Percentiles rank a stretch among this genome's conserved stretches.
phyloP scores from a whole-genome alignment of 768 basidiomycete species.

The Xanthoconium stramineum region DNA sequence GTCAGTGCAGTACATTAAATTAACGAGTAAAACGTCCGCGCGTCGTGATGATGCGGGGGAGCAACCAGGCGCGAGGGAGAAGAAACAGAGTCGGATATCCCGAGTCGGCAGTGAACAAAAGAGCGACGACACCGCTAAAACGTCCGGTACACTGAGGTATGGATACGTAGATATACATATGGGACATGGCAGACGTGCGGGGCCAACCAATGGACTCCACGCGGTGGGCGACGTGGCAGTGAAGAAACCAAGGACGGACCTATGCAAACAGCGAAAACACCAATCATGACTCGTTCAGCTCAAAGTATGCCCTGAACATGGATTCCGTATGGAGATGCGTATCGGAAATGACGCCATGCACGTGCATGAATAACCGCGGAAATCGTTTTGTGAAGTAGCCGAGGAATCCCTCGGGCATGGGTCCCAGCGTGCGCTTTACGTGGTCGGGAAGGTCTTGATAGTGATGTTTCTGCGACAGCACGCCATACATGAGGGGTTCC shows the following conservation, averaged over 20 bases:
- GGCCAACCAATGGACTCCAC: background rate
- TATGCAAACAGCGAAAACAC: background rate
- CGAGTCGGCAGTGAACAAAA: background rate
- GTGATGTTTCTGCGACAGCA: slow-evolving; percentile 79
- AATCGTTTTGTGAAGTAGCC: slow-evolving; percentile 93
- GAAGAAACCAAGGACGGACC: background rate
- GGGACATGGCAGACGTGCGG: background rate
- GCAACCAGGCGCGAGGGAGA: background rate
- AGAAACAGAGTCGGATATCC: background rate
- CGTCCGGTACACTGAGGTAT: slow-evolving; percentile 11
- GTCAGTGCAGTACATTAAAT: slow-evolving; percentile 17
- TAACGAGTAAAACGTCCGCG: slow-evolving; percentile 8
- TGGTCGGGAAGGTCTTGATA: slow-evolving; percentile 95
- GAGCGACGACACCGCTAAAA: background rate
- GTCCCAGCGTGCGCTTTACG: slow-evolving; percentile 83
- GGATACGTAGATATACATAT: slow-evolving; percentile 10
- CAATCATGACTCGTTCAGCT: slow-evolving; percentile 49
- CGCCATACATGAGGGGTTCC: slow-evolving; percentile 8
- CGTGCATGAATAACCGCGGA: slow-evolving; percentile 88
- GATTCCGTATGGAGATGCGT: slow-evolving; percentile 76
- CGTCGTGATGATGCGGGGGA: background rate
- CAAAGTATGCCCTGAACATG: slow-evolving; percentile 90
- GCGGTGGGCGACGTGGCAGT: background rate
- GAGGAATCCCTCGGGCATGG: slow-evolving; percentile 91
- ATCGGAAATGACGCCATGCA: slow-evolving; percentile 75